Percentiles rank a stretch among this genome's conserved stretches.
Evolutionary conservation across 2,329 filamentous ascomycete species (phyloP).

Genomic region (Diaporthe amygdali): DNA sequence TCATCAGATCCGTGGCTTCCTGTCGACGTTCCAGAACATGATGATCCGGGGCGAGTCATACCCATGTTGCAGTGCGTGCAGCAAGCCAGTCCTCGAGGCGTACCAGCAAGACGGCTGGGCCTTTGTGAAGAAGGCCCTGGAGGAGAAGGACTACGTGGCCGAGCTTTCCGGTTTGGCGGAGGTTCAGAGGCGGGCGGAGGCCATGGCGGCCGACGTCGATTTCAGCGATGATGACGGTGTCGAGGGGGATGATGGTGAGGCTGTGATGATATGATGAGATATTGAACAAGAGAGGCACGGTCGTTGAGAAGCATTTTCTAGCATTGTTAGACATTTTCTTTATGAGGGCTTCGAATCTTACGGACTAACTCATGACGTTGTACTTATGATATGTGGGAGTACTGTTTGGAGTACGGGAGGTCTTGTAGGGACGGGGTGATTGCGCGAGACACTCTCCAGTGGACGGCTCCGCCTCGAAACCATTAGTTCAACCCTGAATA

Average conservation of each 20-base stretch:
- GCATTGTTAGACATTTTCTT: neutral
- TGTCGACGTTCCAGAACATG: conserved; percentile 76
- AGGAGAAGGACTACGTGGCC: conserved; percentile 78
- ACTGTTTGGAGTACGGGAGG: neutral
- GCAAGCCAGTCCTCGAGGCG: conserved; percentile 68
- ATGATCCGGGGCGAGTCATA: conserved; percentile 77
- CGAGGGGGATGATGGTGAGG: conserved; percentile 55
- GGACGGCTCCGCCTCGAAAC: neutral
- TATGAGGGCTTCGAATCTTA: neutral
- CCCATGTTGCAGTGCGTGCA: conserved; percentile 82
- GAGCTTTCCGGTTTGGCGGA: conserved; percentile 78
- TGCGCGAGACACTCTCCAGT: neutral
- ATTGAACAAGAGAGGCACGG: neutral
- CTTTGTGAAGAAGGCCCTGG: conserved; percentile 76
- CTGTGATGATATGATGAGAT: conserved; percentile 50
- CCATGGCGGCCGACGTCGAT: conserved; percentile 58
- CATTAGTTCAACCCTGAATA: too few species aligned
- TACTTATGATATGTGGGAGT: neutral
- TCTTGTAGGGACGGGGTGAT: neutral
- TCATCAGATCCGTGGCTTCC: conserved; percentile 80
- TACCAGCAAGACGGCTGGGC: conserved; percentile 75
- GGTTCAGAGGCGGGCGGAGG: conserved; percentile 66
- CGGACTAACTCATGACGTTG: neutral
- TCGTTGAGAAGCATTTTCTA: neutral
- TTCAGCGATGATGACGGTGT: conserved; percentile 66